A percentile compares a stretch with the other conserved stretches of the same genome.
phyloP scores from a whole-genome alignment of 1,284 basidiomycete species.

The Naganishia sp. region DNA sequence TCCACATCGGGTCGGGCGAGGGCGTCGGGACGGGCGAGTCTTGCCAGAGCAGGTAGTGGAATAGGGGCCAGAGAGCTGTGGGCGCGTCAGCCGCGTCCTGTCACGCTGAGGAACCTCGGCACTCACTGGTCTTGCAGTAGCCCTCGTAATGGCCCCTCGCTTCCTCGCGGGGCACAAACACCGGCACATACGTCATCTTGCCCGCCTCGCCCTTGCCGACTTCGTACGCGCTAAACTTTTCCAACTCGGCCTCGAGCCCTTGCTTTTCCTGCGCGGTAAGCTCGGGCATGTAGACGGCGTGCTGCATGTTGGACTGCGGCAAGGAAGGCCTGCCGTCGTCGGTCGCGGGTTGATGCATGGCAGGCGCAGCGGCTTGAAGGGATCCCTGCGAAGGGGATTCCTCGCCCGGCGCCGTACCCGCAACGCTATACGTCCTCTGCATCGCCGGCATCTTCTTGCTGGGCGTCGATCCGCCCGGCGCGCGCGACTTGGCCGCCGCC shows the following conservation, averaged over 20 bases:
- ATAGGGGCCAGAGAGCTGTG: slow-evolving; percentile 86
- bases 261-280: slow-evolving; percentile 64
- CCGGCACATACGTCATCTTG: slow-evolving; percentile 74
- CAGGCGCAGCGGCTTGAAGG: slow-evolving; percentile 12
- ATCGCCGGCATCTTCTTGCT: slow-evolving; percentile 21
- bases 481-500: not conserved
- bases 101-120: slow-evolving; percentile 13
- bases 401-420: slow-evolving; percentile 28
- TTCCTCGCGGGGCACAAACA: slow-evolving; percentile 87
- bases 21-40: slow-evolving; percentile 63
- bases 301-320: slow-evolving; percentile 12
- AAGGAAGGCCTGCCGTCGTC: slow-evolving; percentile 26
- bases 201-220: slow-evolving; percentile 57
- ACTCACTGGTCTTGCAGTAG: slow-evolving; percentile 93
- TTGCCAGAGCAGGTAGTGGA: slow-evolving; percentile 98
- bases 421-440: slow-evolving; percentile 25
- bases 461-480: slow-evolving; percentile 9
- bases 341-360: not conserved
- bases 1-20: slow-evolving; percentile 73
- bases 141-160: slow-evolving; percentile 94
- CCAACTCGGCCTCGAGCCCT: slow-evolving; percentile 65
- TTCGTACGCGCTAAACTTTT: slow-evolving; percentile 64
- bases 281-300: slow-evolving; percentile 38
- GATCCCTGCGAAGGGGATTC: slow-evolving; percentile 28
- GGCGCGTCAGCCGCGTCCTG: not conserved